These are phyloP conservation scores for Salix caprea DNA, from an alignment of 345 rosid genomes.

Conservation along the genomic window DNA sequence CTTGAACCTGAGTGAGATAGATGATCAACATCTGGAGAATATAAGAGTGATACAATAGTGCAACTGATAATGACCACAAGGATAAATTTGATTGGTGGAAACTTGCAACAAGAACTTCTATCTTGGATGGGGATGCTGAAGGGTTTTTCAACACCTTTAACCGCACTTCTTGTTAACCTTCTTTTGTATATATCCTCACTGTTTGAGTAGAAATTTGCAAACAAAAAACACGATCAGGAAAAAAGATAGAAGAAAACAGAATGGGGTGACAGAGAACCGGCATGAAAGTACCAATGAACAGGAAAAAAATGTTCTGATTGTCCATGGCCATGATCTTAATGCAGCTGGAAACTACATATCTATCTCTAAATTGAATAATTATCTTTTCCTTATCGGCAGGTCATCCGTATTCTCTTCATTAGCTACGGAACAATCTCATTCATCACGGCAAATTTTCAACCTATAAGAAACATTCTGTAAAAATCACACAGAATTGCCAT, in stretches of 20 bases:
- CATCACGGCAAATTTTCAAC: not conserved
- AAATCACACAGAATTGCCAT: not conserved
- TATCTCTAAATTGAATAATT: not conserved
- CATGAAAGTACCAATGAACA: not conserved
- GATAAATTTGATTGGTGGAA: slow-evolving; percentile 10
- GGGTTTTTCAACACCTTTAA: slow-evolving; percentile 22
- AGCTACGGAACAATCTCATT: not conserved
- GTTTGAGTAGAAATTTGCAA: not conserved
- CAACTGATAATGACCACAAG: slow-evolving; percentile 15
- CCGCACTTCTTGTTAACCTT: slow-evolving; percentile 16
- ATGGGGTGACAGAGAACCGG: not conserved
- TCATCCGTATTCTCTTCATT: not conserved
- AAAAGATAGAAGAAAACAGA: not conserved
- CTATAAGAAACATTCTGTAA: too few species aligned
- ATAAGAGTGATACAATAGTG: slow-evolving; percentile 12
- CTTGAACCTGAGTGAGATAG: slow-evolving; percentile 20
- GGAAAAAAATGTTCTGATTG: not conserved
- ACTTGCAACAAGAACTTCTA: slow-evolving; percentile 16
- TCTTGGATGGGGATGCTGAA: slow-evolving; percentile 14
- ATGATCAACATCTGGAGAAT: slow-evolving; percentile 21
- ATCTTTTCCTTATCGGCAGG: not conserved
- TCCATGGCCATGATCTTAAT: not conserved
- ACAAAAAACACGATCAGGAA: not conserved
- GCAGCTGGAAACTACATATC: not conserved
- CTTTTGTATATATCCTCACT: slow-evolving; percentile 25